These are phyloP conservation scores for Mycena rebaudengoi DNA, from an alignment of 768 basidiomycete species.

Conservation along the genomic window DNA sequence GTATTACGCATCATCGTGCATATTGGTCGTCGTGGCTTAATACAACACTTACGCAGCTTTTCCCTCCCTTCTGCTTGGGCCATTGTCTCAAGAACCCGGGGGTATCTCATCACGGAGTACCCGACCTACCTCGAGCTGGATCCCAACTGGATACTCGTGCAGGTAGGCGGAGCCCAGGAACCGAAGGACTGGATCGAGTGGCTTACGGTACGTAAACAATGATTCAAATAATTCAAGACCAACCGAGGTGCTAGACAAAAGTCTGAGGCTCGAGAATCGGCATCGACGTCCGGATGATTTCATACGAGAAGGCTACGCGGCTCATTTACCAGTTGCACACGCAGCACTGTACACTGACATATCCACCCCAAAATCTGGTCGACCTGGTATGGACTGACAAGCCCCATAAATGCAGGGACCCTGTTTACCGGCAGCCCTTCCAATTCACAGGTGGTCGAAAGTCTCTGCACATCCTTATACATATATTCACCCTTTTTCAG, in stretches of 20 bases:
- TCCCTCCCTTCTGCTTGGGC: no score
- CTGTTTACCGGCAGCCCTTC: constrained; percentile 71
- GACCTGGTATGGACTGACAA: constrained; percentile 84
- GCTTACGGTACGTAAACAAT: constrained; percentile 59
- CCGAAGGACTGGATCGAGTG: constrained; percentile 83
- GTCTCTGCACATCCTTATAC: no score
- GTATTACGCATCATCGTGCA: no score
- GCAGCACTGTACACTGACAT: constrained; percentile 71
- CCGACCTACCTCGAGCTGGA: no score
- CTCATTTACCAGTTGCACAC: constrained; percentile 63
- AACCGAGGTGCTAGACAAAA: constrained; percentile 37
- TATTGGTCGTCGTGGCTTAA: no score
- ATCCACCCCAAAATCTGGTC: constrained; percentile 82
- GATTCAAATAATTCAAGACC: background rate
- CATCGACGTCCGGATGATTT: constrained; percentile 83
- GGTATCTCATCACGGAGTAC: no score
- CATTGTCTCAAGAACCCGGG: no score
- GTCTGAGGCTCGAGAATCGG: constrained; percentile 66
- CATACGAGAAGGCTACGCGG: constrained; percentile 69
- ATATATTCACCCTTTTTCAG: no score
- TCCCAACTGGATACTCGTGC: no score
- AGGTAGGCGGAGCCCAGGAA: no score
- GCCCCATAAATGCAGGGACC: constrained; percentile 69
- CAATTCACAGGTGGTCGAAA: no score
- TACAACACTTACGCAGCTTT: no score